Percentiles rank a stretch among this genome's conserved stretches.
Evolutionary conservation across 2,329 filamentous ascomycete genomes (phyloP).

Genomic region (Fusarium sp.): DNA sequence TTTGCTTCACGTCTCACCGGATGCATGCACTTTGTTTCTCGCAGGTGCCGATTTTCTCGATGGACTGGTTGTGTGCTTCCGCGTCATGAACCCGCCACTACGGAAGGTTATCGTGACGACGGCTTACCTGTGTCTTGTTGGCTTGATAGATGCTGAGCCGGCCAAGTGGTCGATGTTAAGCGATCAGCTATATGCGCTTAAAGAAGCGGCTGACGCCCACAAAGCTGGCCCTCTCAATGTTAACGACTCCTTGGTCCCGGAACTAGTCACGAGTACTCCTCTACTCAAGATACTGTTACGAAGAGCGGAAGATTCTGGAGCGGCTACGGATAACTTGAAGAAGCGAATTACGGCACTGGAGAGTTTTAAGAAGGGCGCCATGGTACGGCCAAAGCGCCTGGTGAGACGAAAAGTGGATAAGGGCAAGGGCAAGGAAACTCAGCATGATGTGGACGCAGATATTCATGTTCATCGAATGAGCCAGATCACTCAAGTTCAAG

Average conservation of each 20-base stretch:
- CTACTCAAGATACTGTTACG: slow-evolving; percentile 69
- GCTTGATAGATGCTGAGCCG: slow-evolving; percentile 70
- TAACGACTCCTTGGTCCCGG: slow-evolving; percentile 78
- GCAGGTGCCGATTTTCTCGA: slow-evolving; percentile 90
- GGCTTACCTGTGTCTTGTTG: slow-evolving; percentile 75
- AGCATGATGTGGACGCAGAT: slow-evolving; percentile 52
- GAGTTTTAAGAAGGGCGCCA: slow-evolving; percentile 64
- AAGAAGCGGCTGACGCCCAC: slow-evolving; percentile 72
- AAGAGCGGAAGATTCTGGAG: slow-evolving; percentile 58
- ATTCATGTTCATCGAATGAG: slow-evolving; percentile 84
- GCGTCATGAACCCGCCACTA: slow-evolving; percentile 67
- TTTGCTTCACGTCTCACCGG: slow-evolving; percentile 67
- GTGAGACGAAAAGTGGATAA: slow-evolving; percentile 67
- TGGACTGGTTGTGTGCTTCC: slow-evolving; percentile 71
- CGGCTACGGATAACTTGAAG: slow-evolving; percentile 62
- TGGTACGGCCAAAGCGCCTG: slow-evolving; percentile 59
- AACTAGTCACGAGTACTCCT: slow-evolving; percentile 81
- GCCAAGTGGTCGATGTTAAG: slow-evolving; percentile 77
- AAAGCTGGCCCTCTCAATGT: slow-evolving; percentile 61
- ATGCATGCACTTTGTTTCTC: slow-evolving; percentile 69
- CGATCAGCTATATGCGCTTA: slow-evolving; percentile 84
- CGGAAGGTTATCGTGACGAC: slow-evolving; percentile 74
- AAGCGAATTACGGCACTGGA: slow-evolving; percentile 68
- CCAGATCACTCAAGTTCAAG: slow-evolving; percentile 87
- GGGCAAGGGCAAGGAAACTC: slow-evolving; percentile 63